A percentile compares a stretch with the other conserved stretches of the same genome.
Evolutionary conservation across 2,329 filamentous ascomycete genomes (phyloP).

Genomic region (Dendryphion nanum): DNA sequence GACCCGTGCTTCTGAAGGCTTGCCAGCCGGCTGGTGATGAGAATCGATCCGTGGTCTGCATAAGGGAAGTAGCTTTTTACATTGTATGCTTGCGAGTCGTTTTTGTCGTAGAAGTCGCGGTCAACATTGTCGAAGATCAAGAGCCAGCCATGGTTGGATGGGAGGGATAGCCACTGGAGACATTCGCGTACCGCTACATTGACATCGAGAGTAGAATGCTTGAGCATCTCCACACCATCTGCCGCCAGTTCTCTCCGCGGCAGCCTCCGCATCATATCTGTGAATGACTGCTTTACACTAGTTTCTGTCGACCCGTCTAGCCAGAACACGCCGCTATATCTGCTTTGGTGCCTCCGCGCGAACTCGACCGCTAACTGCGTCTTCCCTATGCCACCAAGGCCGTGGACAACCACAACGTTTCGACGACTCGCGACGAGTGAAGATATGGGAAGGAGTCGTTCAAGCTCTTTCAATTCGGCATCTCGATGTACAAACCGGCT

Average conservation of each 20-base stretch:
- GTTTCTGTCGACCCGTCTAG: slow-evolving; percentile 18
- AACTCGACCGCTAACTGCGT: slow-evolving; percentile 24
- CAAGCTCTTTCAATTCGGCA: slow-evolving; percentile 14
- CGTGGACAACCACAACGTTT: slow-evolving; percentile 13
- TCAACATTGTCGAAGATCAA: slow-evolving; percentile 18
- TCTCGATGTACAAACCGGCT: slow-evolving; percentile 16
- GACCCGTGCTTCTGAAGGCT: slow-evolving; percentile 15
- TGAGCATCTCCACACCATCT: slow-evolving; percentile 6
- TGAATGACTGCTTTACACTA: slow-evolving; percentile 18
- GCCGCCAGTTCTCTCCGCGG: slow-evolving; percentile 4
- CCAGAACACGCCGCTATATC: slow-evolving; percentile 21
- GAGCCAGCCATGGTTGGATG: slow-evolving; percentile 13
- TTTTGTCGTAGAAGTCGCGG: slow-evolving; percentile 27
- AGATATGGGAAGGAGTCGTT: slow-evolving; percentile 11
- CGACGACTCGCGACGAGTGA: slow-evolving; percentile 6
- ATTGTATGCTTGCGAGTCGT: slow-evolving; percentile 23
- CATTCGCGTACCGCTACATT: slow-evolving; percentile 12
- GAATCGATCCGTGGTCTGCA: slow-evolving; percentile 13
- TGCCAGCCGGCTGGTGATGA: slow-evolving; percentile 15
- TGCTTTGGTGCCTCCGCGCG: slow-evolving; percentile 13
- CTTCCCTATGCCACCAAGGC: slow-evolving; percentile 26
- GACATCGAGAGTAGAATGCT: slow-evolving; percentile 7
- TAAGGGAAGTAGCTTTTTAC: slow-evolving; percentile 20
- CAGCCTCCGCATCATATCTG: slow-evolving; percentile 13
- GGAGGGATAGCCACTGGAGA: slow-evolving; percentile 14